Evolutionary conservation across 1,139 yeast genomes (phyloP), one percentile per base, ranked within the genome.

Genomic region (Kodamaea derodonti): DNA sequence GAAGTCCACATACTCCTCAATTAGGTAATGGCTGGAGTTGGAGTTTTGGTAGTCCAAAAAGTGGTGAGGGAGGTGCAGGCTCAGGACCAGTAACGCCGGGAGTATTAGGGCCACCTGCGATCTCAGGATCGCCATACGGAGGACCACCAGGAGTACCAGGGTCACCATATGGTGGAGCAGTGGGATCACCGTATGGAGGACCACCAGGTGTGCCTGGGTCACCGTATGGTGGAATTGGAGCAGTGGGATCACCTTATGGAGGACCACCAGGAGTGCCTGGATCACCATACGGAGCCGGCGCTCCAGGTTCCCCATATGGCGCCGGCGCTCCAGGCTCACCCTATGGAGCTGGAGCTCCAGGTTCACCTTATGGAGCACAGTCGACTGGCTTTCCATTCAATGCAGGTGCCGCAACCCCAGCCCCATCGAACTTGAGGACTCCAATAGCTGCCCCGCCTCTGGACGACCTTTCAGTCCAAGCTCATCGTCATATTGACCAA

Each of bases 401-500:
- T 18, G n/a, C n/a, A n/a, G n/a, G n/a, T n/a, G n/a, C n/a, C n/a
- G 22, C 9, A 9, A 9, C 9, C 6, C 6, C 6, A 6, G 22
- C 22, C 22, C 22, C 22, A 18, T 6, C 22, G 6, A 18, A 6
- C 9, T 18, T 18, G 9, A 18, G 22, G 9, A 9, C 22, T 18
- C 9, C 9, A 6, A 6, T 7, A 18, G 9, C 9, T 6, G 22
- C 9, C 9, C 22, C 22, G 6, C 22, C 22, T 18, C 9, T 9
- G 22, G 40, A 31, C 9, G 44, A 40, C 22, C 69, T 78, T 18
- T 69, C 83, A 3, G 64, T 86, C 14, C 71, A 81, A 2, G 70
- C 65, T 3, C 73, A 76, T 40, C 69, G 95, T 42, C 65, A 68
- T 49, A 58, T 56, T 17, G 74, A 74, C 31, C 87, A 83, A 52